Evolutionary conservation across 75 land plant genomes (phyloP), one percentile per base, ranked within the genome.

Genomic region (Sequoiadendron giganteum): DNA sequence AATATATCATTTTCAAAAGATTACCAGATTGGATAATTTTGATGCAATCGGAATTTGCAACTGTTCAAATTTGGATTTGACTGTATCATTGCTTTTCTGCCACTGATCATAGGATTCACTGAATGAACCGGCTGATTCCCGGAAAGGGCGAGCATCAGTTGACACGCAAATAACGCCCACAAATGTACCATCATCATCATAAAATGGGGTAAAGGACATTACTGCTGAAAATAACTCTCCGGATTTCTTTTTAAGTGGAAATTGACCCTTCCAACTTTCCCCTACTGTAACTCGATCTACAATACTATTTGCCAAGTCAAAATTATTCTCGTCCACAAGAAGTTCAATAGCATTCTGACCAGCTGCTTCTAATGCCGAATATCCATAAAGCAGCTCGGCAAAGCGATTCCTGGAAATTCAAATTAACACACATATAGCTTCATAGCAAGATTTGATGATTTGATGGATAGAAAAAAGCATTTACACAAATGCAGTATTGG

Each of bases 201-300:
- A 94, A 42, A 96, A 92, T 16, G 99, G 99, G 36, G 96, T 96
- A 39, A 95, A 90, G 48, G 97, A 92, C 8, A 91, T 90, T 82
- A 95, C 81, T 30, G 92, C 91, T 58, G 88, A 21, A 89, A 98
- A 94, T 34, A 92, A 85, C 55, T 96, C 96, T 73, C 99, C 99
- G 79, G 81, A 89, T 86, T 95, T 98, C 65, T 94, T 95, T 88
- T 87, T 92, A 1, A 94, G 95, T 5, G 95, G 95, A 85, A 94
- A 93, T 86, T 96, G 94, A 5, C 99, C 99, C 5, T 94, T 92
- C 99, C 99, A 98, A 34, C 90, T 90, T 91, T 96, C 96, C 13
- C 99, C 99, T 82, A 84, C 86, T 10, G 32, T 87, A 11, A 94
- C 87, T 21, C 93, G 89, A 30, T 90, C 54, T 2, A 96, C 75